Conservation (phyloP, 148 eudicot genomes). For the Nepenthes mirabilis region DNA sequence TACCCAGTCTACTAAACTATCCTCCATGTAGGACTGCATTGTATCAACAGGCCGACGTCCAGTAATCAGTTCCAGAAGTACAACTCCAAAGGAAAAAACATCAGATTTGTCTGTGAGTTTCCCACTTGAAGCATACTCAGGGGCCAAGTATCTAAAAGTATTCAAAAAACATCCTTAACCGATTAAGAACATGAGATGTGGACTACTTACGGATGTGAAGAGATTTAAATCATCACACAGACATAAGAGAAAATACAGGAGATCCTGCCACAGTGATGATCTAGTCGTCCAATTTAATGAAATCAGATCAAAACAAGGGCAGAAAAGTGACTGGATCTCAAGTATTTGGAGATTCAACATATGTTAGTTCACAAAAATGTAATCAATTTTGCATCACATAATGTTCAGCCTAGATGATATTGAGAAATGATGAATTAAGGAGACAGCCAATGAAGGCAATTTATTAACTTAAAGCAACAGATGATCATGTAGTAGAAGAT, state of each 20-base stretch:
- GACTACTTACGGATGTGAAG: too few relatives aligned
- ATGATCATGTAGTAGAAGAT: not conserved
- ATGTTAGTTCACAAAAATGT: too few relatives aligned
- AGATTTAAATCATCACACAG: not conserved
- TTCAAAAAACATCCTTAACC: not conserved
- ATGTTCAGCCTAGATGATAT: too few relatives aligned
- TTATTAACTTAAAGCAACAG: not conserved
- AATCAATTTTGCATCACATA: too few relatives aligned
- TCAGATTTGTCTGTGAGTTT: constrained; percentile 82
- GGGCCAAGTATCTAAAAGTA: constrained; percentile 66
- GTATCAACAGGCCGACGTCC: constrained; percentile 61
- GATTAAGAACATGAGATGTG: not conserved
- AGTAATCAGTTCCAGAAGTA: constrained; percentile 70
- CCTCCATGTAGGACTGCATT: constrained; percentile 34
- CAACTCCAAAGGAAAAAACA: constrained; percentile 77
- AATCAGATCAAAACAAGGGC: too few relatives aligned
- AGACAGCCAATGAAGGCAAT: not conserved
- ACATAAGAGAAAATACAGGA: not conserved
- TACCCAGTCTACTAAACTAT: constrained; percentile 91
- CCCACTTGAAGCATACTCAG: constrained; percentile 81
- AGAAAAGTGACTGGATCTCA: too few relatives aligned
- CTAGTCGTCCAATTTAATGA: too few relatives aligned
- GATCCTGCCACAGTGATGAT: too few relatives aligned
- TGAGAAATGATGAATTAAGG: too few relatives aligned
- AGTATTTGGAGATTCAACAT: too few relatives aligned